These are phyloP conservation scores for Jamesozyma spencerorum DNA, from an alignment of 805 yeast species.

Conservation along the genomic window DNA sequence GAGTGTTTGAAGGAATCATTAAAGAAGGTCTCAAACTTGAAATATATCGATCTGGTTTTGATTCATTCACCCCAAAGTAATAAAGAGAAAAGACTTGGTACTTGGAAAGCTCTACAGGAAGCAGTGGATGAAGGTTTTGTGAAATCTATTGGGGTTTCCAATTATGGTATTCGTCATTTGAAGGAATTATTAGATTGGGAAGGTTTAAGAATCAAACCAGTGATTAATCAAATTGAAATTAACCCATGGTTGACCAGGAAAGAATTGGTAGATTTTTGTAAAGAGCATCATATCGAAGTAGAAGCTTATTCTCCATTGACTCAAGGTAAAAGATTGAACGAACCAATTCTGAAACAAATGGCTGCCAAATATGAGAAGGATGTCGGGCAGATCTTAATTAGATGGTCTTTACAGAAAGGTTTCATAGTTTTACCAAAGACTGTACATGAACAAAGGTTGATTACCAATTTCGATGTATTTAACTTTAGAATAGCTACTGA, in stretches of 20 bases:
- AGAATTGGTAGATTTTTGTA: conserved; percentile 53
- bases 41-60: conserved; percentile 60
- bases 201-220: conserved; percentile 47
- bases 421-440: conserved; percentile 64
- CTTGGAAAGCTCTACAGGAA: conserved; percentile 68
- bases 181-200: conserved; percentile 53
- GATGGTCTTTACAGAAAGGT: conserved; percentile 67
- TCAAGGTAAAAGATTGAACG: conserved; percentile 47
- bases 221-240: conserved; percentile 71
- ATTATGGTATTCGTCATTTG: conserved; percentile 53
- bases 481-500: conserved; percentile 28
- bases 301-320: conserved; percentile 76
- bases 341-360: conserved; percentile 41
- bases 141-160: conserved; percentile 68
- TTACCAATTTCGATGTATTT: conserved; percentile 45
- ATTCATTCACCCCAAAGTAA: conserved; percentile 54
- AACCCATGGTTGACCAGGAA: conserved; percentile 72
- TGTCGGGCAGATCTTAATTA: conserved; percentile 55
- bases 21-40: conserved; percentile 40
- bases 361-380: conserved; percentile 42
- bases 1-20: conserved; percentile 49
- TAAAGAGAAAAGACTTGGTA: conserved; percentile 40
- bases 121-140: conserved; percentile 48
- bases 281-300: conserved; percentile 43
- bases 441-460: conserved; percentile 40